A percentile compares a stretch with the other conserved stretches of the same genome.
phyloP scores from a whole-genome alignment of 2,329 filamentous ascomycete genomes.

The Diplocarpon mali region DNA sequence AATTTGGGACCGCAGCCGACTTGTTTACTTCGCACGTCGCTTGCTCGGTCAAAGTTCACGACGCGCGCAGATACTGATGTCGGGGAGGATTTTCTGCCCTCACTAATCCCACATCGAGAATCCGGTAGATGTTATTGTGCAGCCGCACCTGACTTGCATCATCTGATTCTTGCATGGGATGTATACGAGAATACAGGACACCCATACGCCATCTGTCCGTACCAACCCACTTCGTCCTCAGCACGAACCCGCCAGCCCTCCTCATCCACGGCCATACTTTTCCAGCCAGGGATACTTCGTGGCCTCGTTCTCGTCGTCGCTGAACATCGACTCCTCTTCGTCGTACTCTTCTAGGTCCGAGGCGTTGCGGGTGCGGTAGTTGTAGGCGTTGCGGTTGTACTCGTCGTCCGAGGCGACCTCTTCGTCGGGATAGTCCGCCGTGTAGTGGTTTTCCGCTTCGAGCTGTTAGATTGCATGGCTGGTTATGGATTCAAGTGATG shows the following conservation, averaged over 20 bases:
- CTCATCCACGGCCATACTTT: conserved; percentile 10
- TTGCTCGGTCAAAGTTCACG: too few species aligned
- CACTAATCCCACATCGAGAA: too few species aligned
- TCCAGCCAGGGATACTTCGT: conserved; percentile 23
- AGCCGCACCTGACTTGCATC: too few species aligned
- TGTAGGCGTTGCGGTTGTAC: conserved; percentile 43
- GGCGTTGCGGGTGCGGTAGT: conserved; percentile 34
- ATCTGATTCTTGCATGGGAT: too few species aligned
- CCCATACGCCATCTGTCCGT: too few species aligned
- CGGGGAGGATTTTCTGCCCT: too few species aligned
- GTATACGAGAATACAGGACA: too few species aligned
- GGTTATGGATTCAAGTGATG: neutral
- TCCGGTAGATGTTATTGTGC: too few species aligned
- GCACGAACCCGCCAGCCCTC: neutral
- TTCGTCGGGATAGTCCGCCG: conserved; percentile 71
- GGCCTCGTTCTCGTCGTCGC: conserved; percentile 20
- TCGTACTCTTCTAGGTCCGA: conserved; percentile 26
- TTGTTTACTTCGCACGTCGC: too few species aligned
- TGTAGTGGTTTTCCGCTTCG: conserved; percentile 67
- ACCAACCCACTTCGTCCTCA: too few species aligned
- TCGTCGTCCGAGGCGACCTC: conserved; percentile 65
- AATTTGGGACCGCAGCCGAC: too few species aligned
- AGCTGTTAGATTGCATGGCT: conserved; percentile 5
- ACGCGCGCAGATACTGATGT: too few species aligned
- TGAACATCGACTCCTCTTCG: conserved; percentile 18